phyloP scores from a whole-genome alignment of 2,329 filamentous ascomycete species.

The Aspergillus felis region DNA sequence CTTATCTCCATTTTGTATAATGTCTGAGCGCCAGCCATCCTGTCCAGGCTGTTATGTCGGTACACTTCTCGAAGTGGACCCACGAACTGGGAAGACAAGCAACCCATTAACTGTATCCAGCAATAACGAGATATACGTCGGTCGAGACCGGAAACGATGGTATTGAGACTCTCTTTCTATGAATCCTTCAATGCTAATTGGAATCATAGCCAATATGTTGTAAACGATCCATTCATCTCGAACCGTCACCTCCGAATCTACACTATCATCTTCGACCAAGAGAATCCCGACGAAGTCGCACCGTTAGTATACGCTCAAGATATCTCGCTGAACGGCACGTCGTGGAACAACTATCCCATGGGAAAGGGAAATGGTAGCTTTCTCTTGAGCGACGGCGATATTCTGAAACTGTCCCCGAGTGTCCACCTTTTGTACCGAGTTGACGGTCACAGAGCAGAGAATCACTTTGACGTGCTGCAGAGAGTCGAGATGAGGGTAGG shows the following conservation, averaged over 20 bases:
- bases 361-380: slow-evolving; percentile 30
- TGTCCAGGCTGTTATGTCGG: slow-evolving; percentile 15
- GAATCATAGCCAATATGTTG: slow-evolving; percentile 28
- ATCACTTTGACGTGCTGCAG: slow-evolving; percentile 26
- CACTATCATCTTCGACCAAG: slow-evolving; percentile 39
- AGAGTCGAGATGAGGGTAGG: slow-evolving; percentile 34
- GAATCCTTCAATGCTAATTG: slow-evolving; percentile 6
- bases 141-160: slow-evolving; percentile 33
- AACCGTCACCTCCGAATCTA: slow-evolving; percentile 43
- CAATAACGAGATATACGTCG: slow-evolving; percentile 33
- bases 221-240: slow-evolving; percentile 36
- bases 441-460: neutral
- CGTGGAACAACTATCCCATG: slow-evolving; percentile 37
- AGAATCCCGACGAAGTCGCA: slow-evolving; percentile 32
- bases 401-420: slow-evolving; percentile 24
- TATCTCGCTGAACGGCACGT: slow-evolving; percentile 39
- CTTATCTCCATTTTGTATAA: neutral
- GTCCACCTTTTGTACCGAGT: slow-evolving; percentile 20
- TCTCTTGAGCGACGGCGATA: slow-evolving; percentile 38
- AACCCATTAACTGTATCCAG: slow-evolving; percentile 23
- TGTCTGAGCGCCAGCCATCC: slow-evolving; percentile 1
- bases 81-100: slow-evolving; percentile 8
- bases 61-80: slow-evolving; percentile 20
- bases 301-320: slow-evolving; percentile 44
- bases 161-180: slow-evolving; percentile 6